Conservation (phyloP, 192 early-diverging fungal genomes). For the Umbelopsis isabellina region DNA sequence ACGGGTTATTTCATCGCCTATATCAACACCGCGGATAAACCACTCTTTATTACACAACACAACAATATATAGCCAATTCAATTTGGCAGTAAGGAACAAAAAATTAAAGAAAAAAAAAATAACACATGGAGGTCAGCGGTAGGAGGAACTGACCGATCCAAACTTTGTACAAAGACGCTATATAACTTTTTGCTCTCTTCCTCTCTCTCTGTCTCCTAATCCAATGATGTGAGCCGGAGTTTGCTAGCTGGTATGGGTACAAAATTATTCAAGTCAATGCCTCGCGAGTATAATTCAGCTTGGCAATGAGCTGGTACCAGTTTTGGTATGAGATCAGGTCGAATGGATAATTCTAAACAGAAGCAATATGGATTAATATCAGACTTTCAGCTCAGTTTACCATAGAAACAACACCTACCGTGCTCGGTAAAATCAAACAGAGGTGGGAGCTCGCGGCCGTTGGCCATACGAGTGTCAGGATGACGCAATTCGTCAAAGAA, state of each 20-base stretch:
- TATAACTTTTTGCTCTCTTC: background rate
- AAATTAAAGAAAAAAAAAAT: too few relatives aligned
- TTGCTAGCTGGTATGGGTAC: slow-evolving; percentile 56
- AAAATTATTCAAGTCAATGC: slow-evolving; percentile 57
- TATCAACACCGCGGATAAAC: too few relatives aligned
- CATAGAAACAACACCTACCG: slow-evolving; percentile 46
- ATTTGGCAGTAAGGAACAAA: too few relatives aligned
- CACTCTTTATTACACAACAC: too few relatives aligned
- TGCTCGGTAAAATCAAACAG: slow-evolving; percentile 89
- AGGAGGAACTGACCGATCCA: too few relatives aligned
- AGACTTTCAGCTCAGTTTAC: too few relatives aligned
- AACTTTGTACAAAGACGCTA: background rate
- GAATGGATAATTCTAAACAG: slow-evolving; percentile 81
- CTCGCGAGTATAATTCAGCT: slow-evolving; percentile 35
- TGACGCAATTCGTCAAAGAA: slow-evolving; percentile 98
- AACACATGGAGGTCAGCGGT: too few relatives aligned
- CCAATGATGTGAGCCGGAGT: slow-evolving; percentile 32
- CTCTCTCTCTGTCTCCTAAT: slow-evolving; percentile 9
- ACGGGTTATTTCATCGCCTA: too few relatives aligned
- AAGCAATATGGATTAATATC: background rate
- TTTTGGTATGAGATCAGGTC: slow-evolving; percentile 74
- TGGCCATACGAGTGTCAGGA: slow-evolving; percentile 80
- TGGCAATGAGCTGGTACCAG: slow-evolving; percentile 86
- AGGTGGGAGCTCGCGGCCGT: slow-evolving; percentile 81
- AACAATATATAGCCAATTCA: too few relatives aligned